These are phyloP conservation scores for Saccharomycopsis fodiens DNA, from an alignment of 805 yeast genomes.

Conservation along the genomic window DNA sequence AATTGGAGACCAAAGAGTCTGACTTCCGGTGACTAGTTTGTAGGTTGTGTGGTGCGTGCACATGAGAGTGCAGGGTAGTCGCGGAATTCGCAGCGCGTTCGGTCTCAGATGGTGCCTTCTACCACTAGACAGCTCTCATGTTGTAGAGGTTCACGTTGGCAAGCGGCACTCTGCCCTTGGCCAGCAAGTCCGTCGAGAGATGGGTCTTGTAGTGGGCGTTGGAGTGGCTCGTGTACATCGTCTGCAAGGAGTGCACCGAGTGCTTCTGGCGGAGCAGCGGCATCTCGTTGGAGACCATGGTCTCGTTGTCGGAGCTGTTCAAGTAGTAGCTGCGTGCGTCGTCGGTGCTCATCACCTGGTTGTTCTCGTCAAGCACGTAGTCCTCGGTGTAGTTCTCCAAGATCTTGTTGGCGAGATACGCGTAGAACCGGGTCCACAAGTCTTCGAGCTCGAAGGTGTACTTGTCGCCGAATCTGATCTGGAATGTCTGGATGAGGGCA, in stretches of 20 bases:
- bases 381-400: slow-evolving; percentile 13
- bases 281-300: neutral
- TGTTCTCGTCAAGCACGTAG: slow-evolving; percentile 2
- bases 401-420: slow-evolving; percentile 25
- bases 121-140: neutral
- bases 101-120: too few species aligned
- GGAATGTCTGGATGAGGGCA: slow-evolving; percentile 49
- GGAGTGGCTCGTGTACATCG: neutral
- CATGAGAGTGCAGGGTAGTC: too few species aligned
- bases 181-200: neutral
- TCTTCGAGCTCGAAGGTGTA: slow-evolving; percentile 22
- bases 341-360: neutral
- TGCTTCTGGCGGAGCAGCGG: neutral
- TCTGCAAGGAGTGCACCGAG: neutral
- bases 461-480: slow-evolving; percentile 37
- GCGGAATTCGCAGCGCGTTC: too few species aligned
- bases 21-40: too few species aligned
- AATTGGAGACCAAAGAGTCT: too few species aligned
- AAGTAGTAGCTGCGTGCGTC: neutral
- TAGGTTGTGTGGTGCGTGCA: too few species aligned
- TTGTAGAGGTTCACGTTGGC: neutral
- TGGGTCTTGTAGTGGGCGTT: neutral
- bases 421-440: slow-evolving; percentile 27
- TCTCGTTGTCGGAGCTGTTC: neutral
- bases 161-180: neutral